Evolutionary conservation across 306 rosid species (phyloP).

Genomic region (Vicia sativa): DNA sequence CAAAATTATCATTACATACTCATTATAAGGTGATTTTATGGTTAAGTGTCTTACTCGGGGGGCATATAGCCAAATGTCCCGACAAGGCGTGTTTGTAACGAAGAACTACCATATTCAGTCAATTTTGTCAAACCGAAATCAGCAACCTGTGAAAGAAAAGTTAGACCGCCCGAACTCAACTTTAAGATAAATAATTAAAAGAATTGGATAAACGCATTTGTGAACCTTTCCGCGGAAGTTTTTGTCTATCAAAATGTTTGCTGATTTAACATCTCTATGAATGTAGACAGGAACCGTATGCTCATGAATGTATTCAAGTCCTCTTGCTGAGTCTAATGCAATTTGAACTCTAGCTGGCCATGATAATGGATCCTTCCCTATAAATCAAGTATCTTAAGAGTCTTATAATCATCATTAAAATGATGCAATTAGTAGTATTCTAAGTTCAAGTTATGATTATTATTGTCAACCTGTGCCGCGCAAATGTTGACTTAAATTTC

Average conservation of each 20-base stretch:
- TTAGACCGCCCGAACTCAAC: conserved; percentile 26
- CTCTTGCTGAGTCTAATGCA: conserved; percentile 78
- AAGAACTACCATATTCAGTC: conserved; percentile 60
- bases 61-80: conserved; percentile 90
- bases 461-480: conserved; percentile 52
- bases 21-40: background rate
- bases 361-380: conserved; percentile 65
- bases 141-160: conserved; percentile 56
- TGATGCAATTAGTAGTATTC: background rate
- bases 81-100: conserved; percentile 65
- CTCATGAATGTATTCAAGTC: conserved; percentile 81
- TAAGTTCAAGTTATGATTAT: background rate
- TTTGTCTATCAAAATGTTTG: conserved; percentile 75
- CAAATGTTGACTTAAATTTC: conserved; percentile 70
- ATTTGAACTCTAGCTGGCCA: conserved; percentile 78
- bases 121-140: conserved; percentile 74
- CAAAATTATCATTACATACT: background rate
- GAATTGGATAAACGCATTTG: background rate
- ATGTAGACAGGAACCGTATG: conserved; percentile 84
- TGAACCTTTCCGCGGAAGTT: conserved; percentile 74
- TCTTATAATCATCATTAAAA: conserved; percentile 14
- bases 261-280: conserved; percentile 73
- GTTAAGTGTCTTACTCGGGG: conserved; percentile 59
- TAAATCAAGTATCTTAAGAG: conserved; percentile 11
- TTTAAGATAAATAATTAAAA: conserved; percentile 18